These are phyloP conservation scores for Setaria italica DNA, from an alignment of 202 grass and related monocot genomes.

Conservation along the genomic window DNA sequence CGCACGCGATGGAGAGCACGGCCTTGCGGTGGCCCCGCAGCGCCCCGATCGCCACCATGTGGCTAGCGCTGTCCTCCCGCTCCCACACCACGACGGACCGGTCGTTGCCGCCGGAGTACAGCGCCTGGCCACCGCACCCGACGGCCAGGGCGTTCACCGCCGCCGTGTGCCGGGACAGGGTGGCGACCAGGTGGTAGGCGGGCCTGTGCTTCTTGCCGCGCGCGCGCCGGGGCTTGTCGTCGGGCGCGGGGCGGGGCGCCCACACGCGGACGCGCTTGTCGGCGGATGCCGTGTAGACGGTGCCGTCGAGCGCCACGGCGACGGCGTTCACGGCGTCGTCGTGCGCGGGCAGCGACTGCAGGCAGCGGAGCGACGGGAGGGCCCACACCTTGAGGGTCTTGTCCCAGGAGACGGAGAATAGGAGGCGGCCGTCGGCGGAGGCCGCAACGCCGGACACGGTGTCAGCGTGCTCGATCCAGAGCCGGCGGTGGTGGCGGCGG, in stretches of 20 bases:
- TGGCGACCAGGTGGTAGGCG: slow-evolving; percentile 55
- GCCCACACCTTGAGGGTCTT: slow-evolving; percentile 90
- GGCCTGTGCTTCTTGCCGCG: slow-evolving; percentile 6
- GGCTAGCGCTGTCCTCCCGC: slow-evolving; percentile 75
- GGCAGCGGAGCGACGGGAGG: slow-evolving; percentile 66
- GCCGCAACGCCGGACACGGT: slow-evolving; percentile 62
- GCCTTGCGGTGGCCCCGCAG: slow-evolving; percentile 74
- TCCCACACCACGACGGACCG: slow-evolving; percentile 86
- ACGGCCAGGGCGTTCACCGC: slow-evolving; percentile 87
- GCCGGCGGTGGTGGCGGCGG: slow-evolving; percentile 65
- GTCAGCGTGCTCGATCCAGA: slow-evolving; percentile 82
- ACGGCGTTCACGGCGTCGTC: slow-evolving; percentile 91
- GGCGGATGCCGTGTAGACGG: slow-evolving; percentile 81
- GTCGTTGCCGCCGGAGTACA: slow-evolving; percentile 83
- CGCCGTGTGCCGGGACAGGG: slow-evolving; percentile 68
- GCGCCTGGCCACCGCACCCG: slow-evolving; percentile 44
- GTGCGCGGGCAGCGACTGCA: slow-evolving; percentile 78
- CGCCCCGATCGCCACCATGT: slow-evolving; percentile 63
- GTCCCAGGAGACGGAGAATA: slow-evolving; percentile 98
- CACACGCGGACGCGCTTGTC: slow-evolving; percentile 74
- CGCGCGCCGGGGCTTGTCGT: not conserved
- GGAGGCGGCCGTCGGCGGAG: slow-evolving; percentile 55
- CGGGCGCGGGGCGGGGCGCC: slow-evolving; percentile 38
- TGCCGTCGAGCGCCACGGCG: slow-evolving; percentile 66
- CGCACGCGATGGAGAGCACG: slow-evolving; percentile 73